Base-by-base conservation (phyloP, 2,329 filamentous ascomycete genomes). In the Aspergillus neoniger region DNA sequence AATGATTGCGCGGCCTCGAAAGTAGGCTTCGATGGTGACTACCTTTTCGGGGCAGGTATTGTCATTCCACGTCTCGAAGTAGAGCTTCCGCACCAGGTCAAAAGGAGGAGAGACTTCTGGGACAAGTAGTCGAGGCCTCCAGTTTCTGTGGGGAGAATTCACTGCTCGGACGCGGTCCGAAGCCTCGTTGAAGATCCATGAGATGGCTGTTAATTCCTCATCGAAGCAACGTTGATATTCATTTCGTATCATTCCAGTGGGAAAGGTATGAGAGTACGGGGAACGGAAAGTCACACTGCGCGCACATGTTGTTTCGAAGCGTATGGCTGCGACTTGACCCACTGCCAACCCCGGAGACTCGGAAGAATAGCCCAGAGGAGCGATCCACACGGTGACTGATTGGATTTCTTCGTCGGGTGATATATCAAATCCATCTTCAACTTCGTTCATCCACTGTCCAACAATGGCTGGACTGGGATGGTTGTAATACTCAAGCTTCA, bases 401-500 rank as follows among this genome's bases (percentile, higher is more conserved):
- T 49, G 41, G n/a, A 64, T 21, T 30, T 59, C 19, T 19, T 62
- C 57, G 32, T 53, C 30, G 4, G 36, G 43, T 12, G 36, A 53
- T 28, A 64, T 43, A 12, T 64, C 44, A 28, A 62, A 61, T 0
- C 32, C 9, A 15, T 55, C 25, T 14, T 55, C 44, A 8, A 62
- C 30, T 19, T 28, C 53, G 6, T 58, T 21, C 54, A 62, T 58
- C 59, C 59, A 62, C 55, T 64, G 59, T 32, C 59, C 62, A 7
- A 64, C 49, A 43, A 62, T 41, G 23, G n/a, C 39, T 19, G 58
- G 50, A 12, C 43, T 58, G 39, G 57, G 52, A 44, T 57, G 49
- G 49, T 44, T 32, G 41, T 62, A n/a, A 52, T 62, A 62, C 28
- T 55, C 53, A 14, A 64, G 14, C 47, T 62, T 64, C 38, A 62